A percentile compares a stretch with the other conserved stretches of the same genome.
Conservation (phyloP, 495 filamentous ascomycete species). For the Acidomyces sp. region DNA sequence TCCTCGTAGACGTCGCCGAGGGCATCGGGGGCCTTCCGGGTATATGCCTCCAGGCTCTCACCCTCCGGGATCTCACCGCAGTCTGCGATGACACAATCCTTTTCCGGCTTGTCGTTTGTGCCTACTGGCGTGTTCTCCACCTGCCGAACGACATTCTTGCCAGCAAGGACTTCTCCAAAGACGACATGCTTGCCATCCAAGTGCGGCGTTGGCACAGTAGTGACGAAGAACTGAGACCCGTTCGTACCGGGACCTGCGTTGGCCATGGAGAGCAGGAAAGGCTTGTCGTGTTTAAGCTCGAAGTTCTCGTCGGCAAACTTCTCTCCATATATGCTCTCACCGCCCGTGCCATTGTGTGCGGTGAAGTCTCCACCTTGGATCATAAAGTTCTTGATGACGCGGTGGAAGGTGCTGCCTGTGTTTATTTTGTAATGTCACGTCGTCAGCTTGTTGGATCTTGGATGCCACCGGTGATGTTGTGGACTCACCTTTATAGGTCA, state of each 20-base stretch:
- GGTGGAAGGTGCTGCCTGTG: slow-evolving; percentile 85
- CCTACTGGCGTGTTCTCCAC: slow-evolving; percentile 78
- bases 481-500: slow-evolving; percentile 92
- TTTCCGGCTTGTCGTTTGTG: slow-evolving; percentile 60
- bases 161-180: slow-evolving; percentile 87
- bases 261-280: slow-evolving; percentile 93
- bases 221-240: slow-evolving; percentile 96
- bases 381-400: slow-evolving; percentile 98
- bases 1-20: slow-evolving; percentile 93
- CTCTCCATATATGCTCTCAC: slow-evolving; percentile 94
- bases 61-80: slow-evolving; percentile 68
- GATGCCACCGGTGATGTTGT: too few species aligned
- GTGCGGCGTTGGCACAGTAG: slow-evolving; percentile 84
- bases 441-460: too few species aligned
- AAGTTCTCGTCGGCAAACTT: slow-evolving; percentile 99
- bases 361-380: slow-evolving; percentile 99
- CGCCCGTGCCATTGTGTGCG: slow-evolving; percentile 76
- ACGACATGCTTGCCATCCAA: slow-evolving; percentile 96
- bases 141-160: slow-evolving; percentile 80
- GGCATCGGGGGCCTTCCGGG: slow-evolving; percentile 53
- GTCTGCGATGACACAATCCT: slow-evolving; percentile 63
- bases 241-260: slow-evolving; percentile 98
- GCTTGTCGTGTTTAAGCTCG: slow-evolving; percentile 79
- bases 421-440: too few species aligned
- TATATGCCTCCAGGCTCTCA: slow-evolving; percentile 47